Conservation (phyloP, 345 rosid genomes). For the Draba incana region DNA sequence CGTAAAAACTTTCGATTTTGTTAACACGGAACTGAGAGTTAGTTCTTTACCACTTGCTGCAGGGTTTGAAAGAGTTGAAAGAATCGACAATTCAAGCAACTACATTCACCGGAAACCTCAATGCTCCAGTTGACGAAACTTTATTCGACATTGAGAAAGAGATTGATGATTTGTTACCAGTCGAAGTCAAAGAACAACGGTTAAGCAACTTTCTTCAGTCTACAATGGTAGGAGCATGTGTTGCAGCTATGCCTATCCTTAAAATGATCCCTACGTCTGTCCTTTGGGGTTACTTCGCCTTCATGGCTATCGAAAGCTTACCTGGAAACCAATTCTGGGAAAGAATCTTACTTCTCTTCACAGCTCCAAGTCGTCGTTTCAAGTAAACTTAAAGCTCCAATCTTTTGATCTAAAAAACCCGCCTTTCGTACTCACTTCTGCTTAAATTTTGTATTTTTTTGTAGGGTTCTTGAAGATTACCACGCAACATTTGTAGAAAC, state of each 20-base stretch:
- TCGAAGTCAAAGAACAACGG: conserved; percentile 94
- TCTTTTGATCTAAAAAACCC: not conserved
- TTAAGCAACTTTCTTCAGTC: conserved; percentile 93
- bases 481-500: conserved; percentile 92
- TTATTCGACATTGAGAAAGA: conserved; percentile 87
- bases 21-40: not conserved
- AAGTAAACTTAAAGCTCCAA: conserved; percentile 51
- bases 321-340: conserved; percentile 99
- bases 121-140: conserved; percentile 81
- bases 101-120: conserved; percentile 77
- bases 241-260: conserved; percentile 92
- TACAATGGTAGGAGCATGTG: conserved; percentile 81
- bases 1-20: not conserved
- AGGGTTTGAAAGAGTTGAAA: conserved; percentile 88
- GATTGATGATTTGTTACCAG: conserved; percentile 80
- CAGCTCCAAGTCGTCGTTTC: conserved; percentile 91
- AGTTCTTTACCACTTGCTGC: conserved; percentile 27
- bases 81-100: conserved; percentile 82
- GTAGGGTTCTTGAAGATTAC: conserved; percentile 81
- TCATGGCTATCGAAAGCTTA: conserved; percentile 96
- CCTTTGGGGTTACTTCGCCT: conserved; percentile 98
- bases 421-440: not conserved
- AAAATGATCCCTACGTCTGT: conserved; percentile 96
- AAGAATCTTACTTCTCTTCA: conserved; percentile 87
- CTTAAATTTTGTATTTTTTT: not conserved